Conservation (phyloP, 2,329 filamentous ascomycete species). For the Aspergillus glaucus region DNA sequence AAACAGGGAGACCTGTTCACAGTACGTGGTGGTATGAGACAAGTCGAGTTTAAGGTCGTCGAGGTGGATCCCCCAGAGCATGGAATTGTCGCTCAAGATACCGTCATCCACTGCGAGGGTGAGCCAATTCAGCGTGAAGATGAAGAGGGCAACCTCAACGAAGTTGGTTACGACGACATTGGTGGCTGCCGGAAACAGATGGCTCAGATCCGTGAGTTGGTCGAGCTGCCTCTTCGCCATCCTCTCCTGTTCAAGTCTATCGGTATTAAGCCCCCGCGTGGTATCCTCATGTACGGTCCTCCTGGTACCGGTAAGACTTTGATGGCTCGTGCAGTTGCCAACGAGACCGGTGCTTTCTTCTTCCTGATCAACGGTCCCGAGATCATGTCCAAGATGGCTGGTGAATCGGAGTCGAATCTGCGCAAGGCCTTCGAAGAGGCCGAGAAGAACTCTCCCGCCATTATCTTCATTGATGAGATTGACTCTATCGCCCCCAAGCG, state of each 20-base stretch:
- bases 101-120: slow-evolving; percentile 97
- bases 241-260: slow-evolving; percentile 99
- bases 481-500: slow-evolving; percentile 98
- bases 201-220: slow-evolving; percentile 98
- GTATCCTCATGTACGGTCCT: slow-evolving; percentile 93
- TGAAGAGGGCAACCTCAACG: slow-evolving; percentile 98
- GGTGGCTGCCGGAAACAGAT: slow-evolving; percentile 99
- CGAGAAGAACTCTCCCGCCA: slow-evolving; percentile 97
- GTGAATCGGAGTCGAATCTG: slow-evolving; percentile 96
- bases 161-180: slow-evolving; percentile 98
- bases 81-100: slow-evolving; percentile 97
- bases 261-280: slow-evolving; percentile 97
- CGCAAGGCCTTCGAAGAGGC: slow-evolving; percentile 99
- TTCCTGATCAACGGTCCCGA: slow-evolving; percentile 99
- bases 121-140: slow-evolving; percentile 96
- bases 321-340: slow-evolving; percentile 97
- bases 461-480: slow-evolving; percentile 99
- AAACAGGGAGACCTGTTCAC: slow-evolving; percentile 97
- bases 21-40: slow-evolving; percentile 94
- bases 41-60: slow-evolving; percentile 99
- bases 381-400: slow-evolving; percentile 99
- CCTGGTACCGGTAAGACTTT: slow-evolving; percentile 99
- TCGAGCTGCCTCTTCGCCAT: slow-evolving; percentile 92
- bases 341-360: slow-evolving; percentile 98
- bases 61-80: slow-evolving; percentile 98